Evolutionary conservation across 2,329 filamentous ascomycete genomes (phyloP).

Genomic region (Bipolaris victoriae): DNA sequence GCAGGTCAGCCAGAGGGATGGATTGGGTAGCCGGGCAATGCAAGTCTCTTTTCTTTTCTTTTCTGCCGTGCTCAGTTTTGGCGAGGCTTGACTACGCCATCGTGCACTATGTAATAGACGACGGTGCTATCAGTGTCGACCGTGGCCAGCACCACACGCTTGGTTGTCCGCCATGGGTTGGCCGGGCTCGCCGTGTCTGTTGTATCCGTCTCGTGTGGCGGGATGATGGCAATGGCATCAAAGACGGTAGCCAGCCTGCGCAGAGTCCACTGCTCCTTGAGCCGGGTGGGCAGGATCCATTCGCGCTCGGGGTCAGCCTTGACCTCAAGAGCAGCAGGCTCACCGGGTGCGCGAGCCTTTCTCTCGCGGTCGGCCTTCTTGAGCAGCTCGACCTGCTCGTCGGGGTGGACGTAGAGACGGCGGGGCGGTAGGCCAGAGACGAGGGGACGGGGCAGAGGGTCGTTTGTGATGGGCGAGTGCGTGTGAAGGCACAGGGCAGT

Average conservation of each 20-base stretch:
- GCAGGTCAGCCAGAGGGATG: conserved; percentile 14
- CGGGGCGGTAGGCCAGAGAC: conserved; percentile 75
- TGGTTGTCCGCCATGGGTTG: conserved; percentile 57
- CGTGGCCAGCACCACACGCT: conserved; percentile 75
- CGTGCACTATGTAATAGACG: conserved; percentile 83
- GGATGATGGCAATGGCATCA: conserved; percentile 58
- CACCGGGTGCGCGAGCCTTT: conserved; percentile 48
- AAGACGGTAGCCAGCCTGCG: conserved; percentile 71
- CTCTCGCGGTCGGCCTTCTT: conserved; percentile 60
- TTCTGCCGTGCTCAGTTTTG: conserved; percentile 65
- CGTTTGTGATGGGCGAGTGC: conserved; percentile 49
- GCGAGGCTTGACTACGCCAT: conserved; percentile 84
- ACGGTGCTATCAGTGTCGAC: conserved; percentile 82
- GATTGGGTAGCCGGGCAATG: conserved; percentile 3
- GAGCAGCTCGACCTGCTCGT: conserved; percentile 78
- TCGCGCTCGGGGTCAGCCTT: conserved; percentile 59
- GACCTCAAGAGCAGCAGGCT: conserved; percentile 51
- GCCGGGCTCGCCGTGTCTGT: conserved; percentile 15
- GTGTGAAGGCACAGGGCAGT: conserved; percentile 63
- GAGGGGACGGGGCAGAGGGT: conserved; percentile 63
- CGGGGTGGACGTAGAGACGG: conserved; percentile 78
- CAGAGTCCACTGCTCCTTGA: conserved; percentile 75
- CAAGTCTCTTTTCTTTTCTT: neutral
- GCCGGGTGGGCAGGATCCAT: conserved; percentile 77
- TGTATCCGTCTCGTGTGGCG: conserved; percentile 43